These are phyloP conservation scores for Umbelopsis sp. DNA, from an alignment of 192 early-diverging fungal genomes.

Conservation along the genomic window DNA sequence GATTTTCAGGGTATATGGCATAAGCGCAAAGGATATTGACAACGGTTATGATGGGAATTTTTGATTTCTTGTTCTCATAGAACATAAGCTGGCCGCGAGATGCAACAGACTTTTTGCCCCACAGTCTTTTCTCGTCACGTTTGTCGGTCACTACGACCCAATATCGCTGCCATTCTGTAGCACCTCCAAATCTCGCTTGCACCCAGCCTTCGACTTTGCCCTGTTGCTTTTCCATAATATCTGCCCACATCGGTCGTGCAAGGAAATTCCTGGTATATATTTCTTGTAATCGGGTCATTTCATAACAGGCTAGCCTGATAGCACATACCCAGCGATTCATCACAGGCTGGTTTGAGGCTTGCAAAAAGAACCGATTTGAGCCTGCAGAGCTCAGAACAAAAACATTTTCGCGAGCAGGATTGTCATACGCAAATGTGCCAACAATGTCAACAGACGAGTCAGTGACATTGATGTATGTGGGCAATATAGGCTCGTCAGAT, in stretches of 20 bases:
- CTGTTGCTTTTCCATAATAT: constrained; percentile 47
- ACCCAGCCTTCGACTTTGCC: constrained; percentile 59
- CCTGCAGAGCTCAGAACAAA: constrained; percentile 72
- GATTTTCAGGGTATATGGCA: constrained; percentile 55
- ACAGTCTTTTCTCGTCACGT: constrained; percentile 49
- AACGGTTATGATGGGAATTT: constrained; percentile 50
- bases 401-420: constrained; percentile 47
- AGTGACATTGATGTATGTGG: constrained; percentile 78
- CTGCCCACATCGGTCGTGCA: constrained; percentile 45
- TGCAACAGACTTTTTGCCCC: constrained; percentile 45
- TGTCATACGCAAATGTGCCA: constrained; percentile 55
- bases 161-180: constrained; percentile 49
- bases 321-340: constrained; percentile 70
- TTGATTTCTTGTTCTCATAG: constrained; percentile 54
- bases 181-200: constrained; percentile 55
- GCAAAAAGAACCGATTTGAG: constrained; percentile 67
- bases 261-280: constrained; percentile 66
- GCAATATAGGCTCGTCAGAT: constrained; percentile 53
- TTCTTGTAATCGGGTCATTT: constrained; percentile 75
- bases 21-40: constrained; percentile 60
- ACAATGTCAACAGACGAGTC: constrained; percentile 65
- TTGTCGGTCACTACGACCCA: constrained; percentile 58
- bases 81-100: constrained; percentile 55
- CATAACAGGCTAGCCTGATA: constrained; percentile 74
- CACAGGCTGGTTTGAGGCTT: constrained; percentile 53